Percentiles rank a stretch among this genome's conserved stretches.
phyloP scores from a whole-genome alignment of 1,284 basidiomycete genomes.

The Ganoderma meredithae region DNA sequence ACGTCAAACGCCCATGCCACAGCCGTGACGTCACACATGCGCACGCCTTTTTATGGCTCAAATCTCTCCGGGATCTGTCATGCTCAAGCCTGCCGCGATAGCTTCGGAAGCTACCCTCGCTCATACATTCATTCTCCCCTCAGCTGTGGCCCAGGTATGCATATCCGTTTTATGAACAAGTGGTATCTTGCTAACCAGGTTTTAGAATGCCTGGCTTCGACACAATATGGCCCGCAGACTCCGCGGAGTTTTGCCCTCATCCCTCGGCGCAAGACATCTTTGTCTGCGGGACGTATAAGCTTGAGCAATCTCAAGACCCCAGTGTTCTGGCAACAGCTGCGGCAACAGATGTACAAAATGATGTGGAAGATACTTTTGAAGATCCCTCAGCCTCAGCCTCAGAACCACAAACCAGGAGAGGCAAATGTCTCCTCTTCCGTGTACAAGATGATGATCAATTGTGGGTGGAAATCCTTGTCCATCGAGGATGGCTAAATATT shows the following conservation, averaged over 20 bases:
- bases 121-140: neutral
- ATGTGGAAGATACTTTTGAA: conserved; percentile 13
- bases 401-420: conserved; percentile 52
- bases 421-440: conserved; percentile 77
- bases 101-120: no score
- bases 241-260: conserved; percentile 88
- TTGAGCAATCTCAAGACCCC: conserved; percentile 51
- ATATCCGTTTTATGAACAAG: neutral
- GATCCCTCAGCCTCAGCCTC: conserved; percentile 20
- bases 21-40: conserved; percentile 14
- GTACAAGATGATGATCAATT: conserved; percentile 41
- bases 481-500: neutral
- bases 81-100: no score
- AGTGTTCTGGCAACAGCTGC: neutral
- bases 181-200: neutral
- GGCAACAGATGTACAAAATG: conserved; percentile 6
- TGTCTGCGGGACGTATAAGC: conserved; percentile 90
- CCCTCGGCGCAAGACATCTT: conserved; percentile 67
- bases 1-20: no score
- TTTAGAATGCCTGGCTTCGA: conserved; percentile 51
- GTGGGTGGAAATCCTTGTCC: conserved; percentile 23
- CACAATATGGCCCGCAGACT: conserved; percentile 88
- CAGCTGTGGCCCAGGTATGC: neutral
- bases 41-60: neutral
- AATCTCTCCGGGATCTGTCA: no score